Conservation (phyloP, 2,329 filamentous ascomycete genomes). For the Huntiella moniliformis region DNA sequence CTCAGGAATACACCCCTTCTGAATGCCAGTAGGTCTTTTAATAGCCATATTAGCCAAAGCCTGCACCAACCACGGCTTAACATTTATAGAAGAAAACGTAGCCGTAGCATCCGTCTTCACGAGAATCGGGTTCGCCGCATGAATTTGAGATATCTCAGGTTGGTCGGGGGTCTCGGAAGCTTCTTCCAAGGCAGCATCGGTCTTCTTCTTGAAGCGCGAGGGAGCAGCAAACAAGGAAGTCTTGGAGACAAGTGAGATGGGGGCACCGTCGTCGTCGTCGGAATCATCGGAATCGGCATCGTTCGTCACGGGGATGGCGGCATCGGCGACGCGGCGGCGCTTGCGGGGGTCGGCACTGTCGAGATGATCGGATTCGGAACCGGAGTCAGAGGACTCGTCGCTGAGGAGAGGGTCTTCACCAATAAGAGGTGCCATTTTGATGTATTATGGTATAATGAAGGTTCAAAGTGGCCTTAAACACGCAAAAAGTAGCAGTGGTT, state of each 20-base stretch:
- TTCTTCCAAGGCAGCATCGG: constrained; percentile 12
- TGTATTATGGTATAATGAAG: not conserved
- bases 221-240: constrained; percentile 24
- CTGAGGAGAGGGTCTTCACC: not conserved
- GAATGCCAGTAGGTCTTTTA: constrained; percentile 75
- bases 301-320: constrained; percentile 14
- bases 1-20: constrained; percentile 79
- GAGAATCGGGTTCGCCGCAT: constrained; percentile 21
- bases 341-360: constrained; percentile 27
- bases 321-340: constrained; percentile 19
- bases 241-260: constrained; percentile 16
- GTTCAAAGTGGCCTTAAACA: too few species aligned
- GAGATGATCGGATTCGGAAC: constrained; percentile 30
- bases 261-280: constrained; percentile 15
- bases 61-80: constrained; percentile 73
- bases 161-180: constrained; percentile 7
- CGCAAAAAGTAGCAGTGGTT: too few species aligned
- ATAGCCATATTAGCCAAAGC: constrained; percentile 66
- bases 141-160: constrained; percentile 7
- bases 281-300: constrained; percentile 13
- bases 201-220: constrained; percentile 31
- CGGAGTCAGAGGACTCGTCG: constrained; percentile 7
- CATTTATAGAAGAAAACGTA: constrained; percentile 52
- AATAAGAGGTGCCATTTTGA: not conserved
- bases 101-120: constrained; percentile 37